Base-by-base conservation (phyloP, 306 rosid genomes). In the Prinsepia uniflora region DNA sequence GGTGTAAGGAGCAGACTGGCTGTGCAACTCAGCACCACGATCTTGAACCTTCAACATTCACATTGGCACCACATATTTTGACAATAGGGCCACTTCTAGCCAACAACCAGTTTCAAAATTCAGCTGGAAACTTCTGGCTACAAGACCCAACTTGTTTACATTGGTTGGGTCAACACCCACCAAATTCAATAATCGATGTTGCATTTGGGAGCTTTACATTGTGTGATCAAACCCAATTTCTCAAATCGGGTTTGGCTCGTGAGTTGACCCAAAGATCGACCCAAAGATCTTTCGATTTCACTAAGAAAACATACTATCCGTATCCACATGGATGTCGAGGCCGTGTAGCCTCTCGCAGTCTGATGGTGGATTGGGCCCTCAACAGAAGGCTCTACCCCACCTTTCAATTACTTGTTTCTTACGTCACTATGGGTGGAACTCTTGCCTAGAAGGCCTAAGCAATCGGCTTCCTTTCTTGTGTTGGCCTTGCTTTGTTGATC, bases 371-470 rank as follows among this genome's bases (percentile, higher is more conserved):
- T 17, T 86, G 86, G 84, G 80, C 42, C 0, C 91, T 1, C 88
- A 84, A 5, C 71, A 42, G 11, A 84, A 79, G 65, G 79, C 84
- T 76, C 59, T 84, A 36, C 55, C 53, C n/a, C 85, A 86, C 40
- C 77, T 77, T 57, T 42, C 86, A 7, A 66, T 77, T 15, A 76
- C 86, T 53, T 86, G 85, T 30, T 86, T 86, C 54, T 11, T 86
- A 18, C 79, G 82, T 58, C 88, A 86, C 6, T 86, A 86, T 52
- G 88, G 88, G 36, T 86, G 88, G 90, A 86, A 83, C 48, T 86
- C 88, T 5, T 75, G 75, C 0, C 56, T 79, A 0, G 86, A 84
- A 57, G 80, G 83, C 18, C 30, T 78, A 17, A 20, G n/a, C 45
- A 22, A 49, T 75, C 61, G 75, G 1, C 71, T 80, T 3, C 84